These are phyloP conservation scores for Lactarius psammicola DNA, from an alignment of 768 basidiomycete species.

Conservation along the genomic window DNA sequence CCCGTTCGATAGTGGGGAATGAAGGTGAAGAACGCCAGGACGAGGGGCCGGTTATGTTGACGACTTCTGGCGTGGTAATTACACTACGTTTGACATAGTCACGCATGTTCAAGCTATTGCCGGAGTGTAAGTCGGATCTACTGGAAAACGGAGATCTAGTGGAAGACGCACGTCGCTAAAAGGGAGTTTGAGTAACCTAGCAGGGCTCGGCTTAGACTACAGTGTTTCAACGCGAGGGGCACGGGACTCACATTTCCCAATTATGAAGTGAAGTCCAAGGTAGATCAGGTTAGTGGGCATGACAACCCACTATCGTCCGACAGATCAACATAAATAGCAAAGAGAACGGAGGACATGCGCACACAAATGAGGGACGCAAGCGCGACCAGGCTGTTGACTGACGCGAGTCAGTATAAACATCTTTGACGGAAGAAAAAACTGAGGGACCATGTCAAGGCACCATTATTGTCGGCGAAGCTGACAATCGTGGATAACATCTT, in stretches of 20 bases:
- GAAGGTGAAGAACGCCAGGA: not conserved
- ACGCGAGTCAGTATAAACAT: not conserved
- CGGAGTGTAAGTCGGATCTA: not conserved
- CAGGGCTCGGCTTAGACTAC: not conserved
- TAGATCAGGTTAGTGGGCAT: constrained; percentile 16
- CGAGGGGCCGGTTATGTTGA: constrained; percentile 5
- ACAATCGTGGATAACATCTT: constrained; percentile 23
- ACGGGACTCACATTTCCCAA: constrained; percentile 20
- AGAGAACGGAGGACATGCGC: not conserved
- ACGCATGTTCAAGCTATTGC: constrained; percentile 25
- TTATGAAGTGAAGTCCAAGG: constrained; percentile 22
- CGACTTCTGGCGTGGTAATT: not conserved
- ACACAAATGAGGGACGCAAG: constrained; percentile 18
- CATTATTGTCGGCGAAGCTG: constrained; percentile 19
- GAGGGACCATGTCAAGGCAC: constrained; percentile 23
- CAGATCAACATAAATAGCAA: not conserved
- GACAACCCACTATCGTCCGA: constrained; percentile 14
- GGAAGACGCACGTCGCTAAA: constrained; percentile 18
- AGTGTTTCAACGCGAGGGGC: not conserved
- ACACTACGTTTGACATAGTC: constrained; percentile 19
- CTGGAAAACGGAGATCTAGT: not conserved
- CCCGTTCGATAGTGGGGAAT: not conserved
- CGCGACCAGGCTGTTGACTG: constrained; percentile 10
- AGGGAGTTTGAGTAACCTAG: constrained; percentile 26
- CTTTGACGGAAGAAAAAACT: not conserved